These are phyloP conservation scores for Neolentinus lepideus DNA, from an alignment of 1,284 basidiomycete species.

Conservation along the genomic window DNA sequence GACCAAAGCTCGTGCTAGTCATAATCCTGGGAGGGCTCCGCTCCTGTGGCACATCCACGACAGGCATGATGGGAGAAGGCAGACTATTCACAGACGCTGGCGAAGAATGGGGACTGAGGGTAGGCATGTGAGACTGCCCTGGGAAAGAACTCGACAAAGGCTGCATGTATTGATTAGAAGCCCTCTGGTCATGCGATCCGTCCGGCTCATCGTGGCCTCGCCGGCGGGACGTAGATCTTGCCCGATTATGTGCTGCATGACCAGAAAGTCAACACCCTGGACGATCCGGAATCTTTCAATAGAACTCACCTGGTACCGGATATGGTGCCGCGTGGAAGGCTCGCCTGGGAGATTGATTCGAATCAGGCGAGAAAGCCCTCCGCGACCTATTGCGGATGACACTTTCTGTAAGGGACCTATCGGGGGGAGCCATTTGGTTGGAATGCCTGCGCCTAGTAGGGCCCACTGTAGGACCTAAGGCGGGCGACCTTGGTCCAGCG, in stretches of 20 bases:
- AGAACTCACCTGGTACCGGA: not conserved
- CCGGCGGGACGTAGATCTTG: slow-evolving; percentile 67
- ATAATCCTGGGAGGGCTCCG: slow-evolving; percentile 14
- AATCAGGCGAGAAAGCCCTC: not conserved
- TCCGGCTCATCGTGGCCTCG: slow-evolving; percentile 63
- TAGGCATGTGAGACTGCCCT: slow-evolving; percentile 19
- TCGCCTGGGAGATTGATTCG: slow-evolving; percentile 39
- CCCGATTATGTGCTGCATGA: slow-evolving; percentile 43
- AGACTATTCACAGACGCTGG: slow-evolving; percentile 59
- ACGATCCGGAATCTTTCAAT: slow-evolving; percentile 28
- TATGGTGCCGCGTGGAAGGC: not conserved
- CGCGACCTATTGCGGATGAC: not conserved
- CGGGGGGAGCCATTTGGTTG: not conserved
- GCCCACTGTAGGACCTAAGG: slow-evolving; percentile 3
- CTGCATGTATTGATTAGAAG: not conserved
- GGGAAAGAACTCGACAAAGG: slow-evolving; percentile 25
- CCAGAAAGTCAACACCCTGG: slow-evolving; percentile 35
- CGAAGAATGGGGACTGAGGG: slow-evolving; percentile 61
- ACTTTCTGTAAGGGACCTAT: not conserved
- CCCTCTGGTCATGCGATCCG: not conserved
- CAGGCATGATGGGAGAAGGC: slow-evolving; percentile 57
- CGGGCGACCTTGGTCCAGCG: slow-evolving; percentile 8
- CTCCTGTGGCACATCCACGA: slow-evolving; percentile 22
- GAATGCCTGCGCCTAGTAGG: slow-evolving; percentile 30
- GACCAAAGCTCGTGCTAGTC: not conserved